Base-by-base conservation (phyloP, 805 yeast genomes). In the Lipomyces anomalus region DNA sequence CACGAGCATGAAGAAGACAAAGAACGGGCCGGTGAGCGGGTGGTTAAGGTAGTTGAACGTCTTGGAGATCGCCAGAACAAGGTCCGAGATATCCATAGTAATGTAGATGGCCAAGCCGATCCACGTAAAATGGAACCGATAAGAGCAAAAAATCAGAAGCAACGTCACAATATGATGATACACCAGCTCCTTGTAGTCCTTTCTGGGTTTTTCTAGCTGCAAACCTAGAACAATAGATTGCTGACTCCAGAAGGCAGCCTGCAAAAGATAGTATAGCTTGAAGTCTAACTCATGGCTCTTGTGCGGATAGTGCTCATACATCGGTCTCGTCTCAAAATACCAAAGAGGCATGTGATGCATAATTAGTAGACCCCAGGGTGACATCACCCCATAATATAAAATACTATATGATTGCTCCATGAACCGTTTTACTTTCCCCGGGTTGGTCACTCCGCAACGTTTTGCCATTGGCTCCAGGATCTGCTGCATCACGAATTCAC, bases 181-280 rank as follows among this genome's bases (percentile, higher is more conserved):
- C 33, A 90, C 85, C 50, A 92, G 75, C 67, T 92, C 98, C 57
- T 80, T 70, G 67, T 80, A 89, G 65, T 92, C 99, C 66, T 88
- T 89, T 66, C 99, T 77, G 47, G 96, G 97, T 64, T 86, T 86
- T 67, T 92, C 99, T 50, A 92, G 73, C 65, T 84, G 95, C 53
- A 92, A 72, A 38, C 79, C 68, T 53, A 92, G 71, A 26, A 92
- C 84, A 34, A 84, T 79, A 1, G 94, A 81, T 68, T 92, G 98
- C 69, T 92, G 99, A 20, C 88, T 80, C 99, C 99, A 92, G 66
- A 87, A 92, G 3, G 97, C 84, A 4, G 97, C 97, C 69, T 92
- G 97, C 35, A 84, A 79, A 50, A 92, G 70, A 64, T 92, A 92
- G 62, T 83, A 92, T 11, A 79, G 64, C 68, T 92, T 92, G 70